These are phyloP conservation scores for Corchorus olitorius DNA, from an alignment of 345 rosid genomes.

Conservation along the genomic window DNA sequence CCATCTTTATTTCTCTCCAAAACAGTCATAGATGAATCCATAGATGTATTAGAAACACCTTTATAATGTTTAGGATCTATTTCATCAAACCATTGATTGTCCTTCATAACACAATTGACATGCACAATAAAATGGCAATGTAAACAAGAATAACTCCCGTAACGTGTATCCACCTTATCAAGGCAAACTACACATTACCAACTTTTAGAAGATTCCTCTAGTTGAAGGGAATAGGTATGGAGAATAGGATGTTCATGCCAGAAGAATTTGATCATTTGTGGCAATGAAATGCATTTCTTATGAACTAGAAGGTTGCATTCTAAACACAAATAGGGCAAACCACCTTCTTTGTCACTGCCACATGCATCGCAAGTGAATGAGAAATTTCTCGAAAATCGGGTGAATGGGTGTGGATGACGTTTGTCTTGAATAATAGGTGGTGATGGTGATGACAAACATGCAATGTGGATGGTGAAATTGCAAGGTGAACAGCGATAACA, in stretches of 20 bases:
- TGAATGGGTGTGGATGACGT: background rate
- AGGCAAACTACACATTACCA: conserved; percentile 3
- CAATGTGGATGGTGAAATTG: background rate
- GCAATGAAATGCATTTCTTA: background rate
- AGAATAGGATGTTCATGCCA: conserved; percentile 18
- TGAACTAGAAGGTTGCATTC: conserved; percentile 12
- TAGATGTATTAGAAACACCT: background rate
- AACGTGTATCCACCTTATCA: too few relatives aligned
- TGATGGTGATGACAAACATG: background rate
- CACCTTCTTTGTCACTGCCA: too few relatives aligned
- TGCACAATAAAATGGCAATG: too few relatives aligned
- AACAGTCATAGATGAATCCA: background rate
- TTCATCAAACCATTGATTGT: conserved; percentile 13
- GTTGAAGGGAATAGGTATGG: conserved; percentile 14
- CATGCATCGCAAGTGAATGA: too few relatives aligned
- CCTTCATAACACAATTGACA: background rate
- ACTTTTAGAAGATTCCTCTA: background rate
- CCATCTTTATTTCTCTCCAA: background rate
- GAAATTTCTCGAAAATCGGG: too few relatives aligned
- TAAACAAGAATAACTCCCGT: too few relatives aligned
- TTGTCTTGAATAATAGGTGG: background rate
- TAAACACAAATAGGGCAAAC: conserved; percentile 16
- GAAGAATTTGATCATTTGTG: background rate
- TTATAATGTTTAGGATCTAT: conserved; percentile 3
- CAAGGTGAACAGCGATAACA: background rate